Percentiles rank a stretch among this genome's conserved stretches.
Evolutionary conservation across 371 early-diverging fungal species (phyloP).

Genomic region (Entomophthora muscae): DNA sequence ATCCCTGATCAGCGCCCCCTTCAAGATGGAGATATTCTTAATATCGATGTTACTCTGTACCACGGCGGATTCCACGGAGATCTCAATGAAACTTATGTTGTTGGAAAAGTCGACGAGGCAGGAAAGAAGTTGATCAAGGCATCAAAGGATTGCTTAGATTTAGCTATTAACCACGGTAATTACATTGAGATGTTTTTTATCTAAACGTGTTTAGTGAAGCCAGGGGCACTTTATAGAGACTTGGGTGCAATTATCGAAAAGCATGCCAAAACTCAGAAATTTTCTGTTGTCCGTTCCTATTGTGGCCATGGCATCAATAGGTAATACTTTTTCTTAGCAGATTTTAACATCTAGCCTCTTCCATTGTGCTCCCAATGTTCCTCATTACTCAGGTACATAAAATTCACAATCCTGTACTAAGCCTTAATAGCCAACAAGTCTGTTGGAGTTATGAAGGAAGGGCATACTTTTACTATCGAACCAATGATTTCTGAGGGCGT

Average conservation of each 20-base stretch:
- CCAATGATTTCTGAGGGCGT: constrained; percentile 86
- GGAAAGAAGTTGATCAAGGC: constrained; percentile 52
- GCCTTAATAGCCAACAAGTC: constrained; percentile 59
- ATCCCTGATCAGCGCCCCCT: constrained; percentile 78
- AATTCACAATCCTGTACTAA: neutral
- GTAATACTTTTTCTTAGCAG: constrained; percentile 5
- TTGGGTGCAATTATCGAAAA: constrained; percentile 79
- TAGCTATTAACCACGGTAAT: constrained; percentile 68
- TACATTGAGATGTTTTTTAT: constrained; percentile 9
- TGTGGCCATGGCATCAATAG: constrained; percentile 85
- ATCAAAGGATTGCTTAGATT: constrained; percentile 65
- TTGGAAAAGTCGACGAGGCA: constrained; percentile 64
- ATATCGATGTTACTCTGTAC: constrained; percentile 79
- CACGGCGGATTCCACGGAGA: constrained; percentile 86
- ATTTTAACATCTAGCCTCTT: constrained; percentile 28
- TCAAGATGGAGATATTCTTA: constrained; percentile 80
- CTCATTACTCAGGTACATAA: constrained; percentile 69
- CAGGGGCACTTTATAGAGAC: constrained; percentile 79
- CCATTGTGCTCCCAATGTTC: constrained; percentile 75
- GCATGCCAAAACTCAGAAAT: constrained; percentile 59
- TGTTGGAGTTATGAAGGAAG: constrained; percentile 79
- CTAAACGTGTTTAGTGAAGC: constrained; percentile 38
- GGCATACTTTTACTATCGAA: constrained; percentile 92
- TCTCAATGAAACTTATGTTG: constrained; percentile 66
- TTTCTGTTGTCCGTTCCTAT: constrained; percentile 81